These are phyloP conservation scores for Dactylis glomerata DNA, from an alignment of 176 grass and related monocot genomes.

Conservation along the genomic window DNA sequence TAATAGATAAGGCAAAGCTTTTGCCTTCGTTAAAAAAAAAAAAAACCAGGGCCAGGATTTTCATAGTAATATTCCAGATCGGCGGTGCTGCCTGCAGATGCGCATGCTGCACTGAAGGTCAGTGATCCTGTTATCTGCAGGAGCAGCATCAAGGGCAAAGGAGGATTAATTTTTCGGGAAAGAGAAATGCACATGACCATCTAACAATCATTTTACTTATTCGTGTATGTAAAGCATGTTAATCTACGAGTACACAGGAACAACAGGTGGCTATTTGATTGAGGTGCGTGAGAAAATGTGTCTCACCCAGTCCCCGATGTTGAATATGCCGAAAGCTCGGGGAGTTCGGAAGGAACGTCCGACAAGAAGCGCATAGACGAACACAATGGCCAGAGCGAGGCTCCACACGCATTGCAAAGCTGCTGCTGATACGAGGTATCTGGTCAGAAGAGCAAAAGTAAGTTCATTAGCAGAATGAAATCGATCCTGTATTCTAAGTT, in stretches of 20 bases:
- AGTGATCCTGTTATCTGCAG: too few relatives aligned
- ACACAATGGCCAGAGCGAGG: conserved; percentile 59
- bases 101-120: too few relatives aligned
- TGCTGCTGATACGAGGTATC: conserved; percentile 70
- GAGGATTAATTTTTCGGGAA: too few relatives aligned
- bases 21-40: too few relatives aligned
- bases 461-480: neutral
- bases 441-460: conserved; percentile 28
- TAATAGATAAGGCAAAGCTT: too few relatives aligned
- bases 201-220: too few relatives aligned
- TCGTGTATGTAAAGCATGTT: neutral
- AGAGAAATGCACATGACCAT: too few relatives aligned
- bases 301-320: conserved; percentile 76
- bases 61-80: too few relatives aligned
- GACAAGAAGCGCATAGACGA: conserved; percentile 83
- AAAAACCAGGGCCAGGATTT: too few relatives aligned
- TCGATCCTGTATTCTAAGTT: neutral
- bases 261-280: neutral
- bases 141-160: too few relatives aligned
- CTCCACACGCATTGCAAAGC: conserved; percentile 86
- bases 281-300: neutral
- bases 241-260: neutral
- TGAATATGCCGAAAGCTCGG: conserved; percentile 53
- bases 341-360: conserved; percentile 65
- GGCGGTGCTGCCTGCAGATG: too few relatives aligned